phyloP scores from a whole-genome alignment of 495 filamentous ascomycete genomes.

The Neurospora hispaniola region DNA sequence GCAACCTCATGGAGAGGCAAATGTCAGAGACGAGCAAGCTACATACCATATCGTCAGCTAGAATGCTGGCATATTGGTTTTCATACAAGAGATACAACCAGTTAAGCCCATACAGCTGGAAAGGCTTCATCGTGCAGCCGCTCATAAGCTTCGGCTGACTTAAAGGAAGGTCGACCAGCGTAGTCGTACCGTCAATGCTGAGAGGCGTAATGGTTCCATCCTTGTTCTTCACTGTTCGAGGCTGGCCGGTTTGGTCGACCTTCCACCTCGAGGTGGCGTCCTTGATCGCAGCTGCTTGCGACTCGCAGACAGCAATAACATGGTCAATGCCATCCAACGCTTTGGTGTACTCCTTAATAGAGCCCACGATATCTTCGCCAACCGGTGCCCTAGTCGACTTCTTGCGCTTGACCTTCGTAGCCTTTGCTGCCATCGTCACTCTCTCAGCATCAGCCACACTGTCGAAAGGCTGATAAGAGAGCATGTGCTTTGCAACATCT shows the following conservation, averaged over 20 bases:
- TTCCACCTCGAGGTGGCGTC: slow-evolving; percentile 68
- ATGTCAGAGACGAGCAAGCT: neutral
- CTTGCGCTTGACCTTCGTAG: slow-evolving; percentile 8
- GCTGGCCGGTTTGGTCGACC: slow-evolving; percentile 55
- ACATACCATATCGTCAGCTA: slow-evolving; percentile 81
- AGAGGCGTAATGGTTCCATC: slow-evolving; percentile 21
- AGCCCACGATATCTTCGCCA: slow-evolving; percentile 30
- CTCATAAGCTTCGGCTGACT: slow-evolving; percentile 62
- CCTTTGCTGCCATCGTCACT: slow-evolving; percentile 40
- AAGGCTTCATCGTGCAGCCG: slow-evolving; percentile 69
- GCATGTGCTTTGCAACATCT: slow-evolving; percentile 51
- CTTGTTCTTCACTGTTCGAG: slow-evolving; percentile 10
- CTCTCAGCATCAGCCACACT: slow-evolving; percentile 50
- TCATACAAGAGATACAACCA: slow-evolving; percentile 79
- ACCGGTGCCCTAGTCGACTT: slow-evolving; percentile 26
- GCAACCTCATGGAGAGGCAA: neutral
- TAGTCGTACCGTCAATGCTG: slow-evolving; percentile 13
- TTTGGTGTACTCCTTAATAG: slow-evolving; percentile 19
- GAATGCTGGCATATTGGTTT: slow-evolving; percentile 69
- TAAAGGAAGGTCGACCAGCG: slow-evolving; percentile 22
- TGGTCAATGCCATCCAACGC: slow-evolving; percentile 59
- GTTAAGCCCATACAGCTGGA: slow-evolving; percentile 89
- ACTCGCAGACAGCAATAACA: slow-evolving; percentile 62
- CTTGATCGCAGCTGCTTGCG: slow-evolving; percentile 55
- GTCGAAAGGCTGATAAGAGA: slow-evolving; percentile 58